Percentiles rank a stretch among this genome's conserved stretches.
These are phyloP conservation scores for Pleurotus giganteus DNA, from an alignment of 768 basidiomycete species.

Conservation along the genomic window DNA sequence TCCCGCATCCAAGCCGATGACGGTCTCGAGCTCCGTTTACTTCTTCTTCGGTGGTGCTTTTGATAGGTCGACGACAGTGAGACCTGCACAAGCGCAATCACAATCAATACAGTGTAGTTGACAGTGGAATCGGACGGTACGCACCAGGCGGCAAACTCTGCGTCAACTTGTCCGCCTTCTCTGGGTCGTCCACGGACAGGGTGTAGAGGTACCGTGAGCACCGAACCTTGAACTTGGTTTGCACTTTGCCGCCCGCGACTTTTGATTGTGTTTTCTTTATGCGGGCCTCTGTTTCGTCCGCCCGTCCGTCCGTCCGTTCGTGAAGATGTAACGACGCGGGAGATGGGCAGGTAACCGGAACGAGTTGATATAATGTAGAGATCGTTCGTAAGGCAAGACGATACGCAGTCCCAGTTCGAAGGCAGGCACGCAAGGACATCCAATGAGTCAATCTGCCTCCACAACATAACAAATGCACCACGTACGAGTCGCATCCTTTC, in stretches of 20 bases:
- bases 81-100: background rate
- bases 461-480: constrained; percentile 19
- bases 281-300: constrained; percentile 89
- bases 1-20: background rate
- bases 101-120: background rate
- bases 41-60: constrained; percentile 8
- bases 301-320: no score
- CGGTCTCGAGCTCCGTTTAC: no score
- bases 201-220: constrained; percentile 98
- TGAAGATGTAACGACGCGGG: no score
- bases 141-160: constrained; percentile 1
- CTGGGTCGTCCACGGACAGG: constrained; percentile 91
- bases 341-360: no score
- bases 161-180: constrained; percentile 81
- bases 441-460: constrained; percentile 3
- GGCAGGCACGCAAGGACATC: background rate
- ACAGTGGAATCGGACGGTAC: background rate
- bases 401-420: no score
- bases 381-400: background rate
- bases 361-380: background rate
- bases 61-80: constrained; percentile 7
- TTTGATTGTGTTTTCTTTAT: constrained; percentile 91
- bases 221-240: constrained; percentile 98
- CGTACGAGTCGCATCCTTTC: constrained; percentile 96
- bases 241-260: constrained; percentile 65